Percentiles rank a stretch among this genome's conserved stretches.
phyloP scores from a whole-genome alignment of 1,284 basidiomycete species.

The Ceratobasidium sp. region DNA sequence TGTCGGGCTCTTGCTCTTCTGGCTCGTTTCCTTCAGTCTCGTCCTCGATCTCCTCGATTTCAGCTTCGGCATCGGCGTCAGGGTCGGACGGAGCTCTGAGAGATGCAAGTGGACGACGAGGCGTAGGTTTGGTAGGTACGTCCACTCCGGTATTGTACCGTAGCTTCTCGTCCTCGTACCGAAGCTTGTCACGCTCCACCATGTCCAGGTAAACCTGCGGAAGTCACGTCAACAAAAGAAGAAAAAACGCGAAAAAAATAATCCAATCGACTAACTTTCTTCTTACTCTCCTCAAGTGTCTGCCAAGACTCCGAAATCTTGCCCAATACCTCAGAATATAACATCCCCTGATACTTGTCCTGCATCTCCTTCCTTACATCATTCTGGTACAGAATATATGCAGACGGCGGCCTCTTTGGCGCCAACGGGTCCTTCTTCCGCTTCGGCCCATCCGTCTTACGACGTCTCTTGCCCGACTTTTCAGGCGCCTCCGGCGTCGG shows the following conservation, averaged over 20 bases:
- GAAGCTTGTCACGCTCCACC: slow-evolving; percentile 50
- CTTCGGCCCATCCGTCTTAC: slow-evolving; percentile 9
- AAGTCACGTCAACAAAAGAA: not conserved
- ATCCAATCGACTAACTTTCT: slow-evolving; percentile 65
- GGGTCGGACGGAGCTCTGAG: slow-evolving; percentile 23
- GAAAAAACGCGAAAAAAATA: slow-evolving; percentile 50
- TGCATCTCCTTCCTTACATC: slow-evolving; percentile 81
- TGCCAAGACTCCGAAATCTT: slow-evolving; percentile 82
- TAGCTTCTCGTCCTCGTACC: slow-evolving; percentile 53
- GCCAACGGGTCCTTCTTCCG: slow-evolving; percentile 84
- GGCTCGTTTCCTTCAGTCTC: slow-evolving; percentile 40
- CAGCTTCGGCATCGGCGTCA: slow-evolving; percentile 43
- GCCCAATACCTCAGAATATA: slow-evolving; percentile 77
- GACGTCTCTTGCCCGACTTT: slow-evolving; percentile 26
- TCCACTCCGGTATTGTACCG: slow-evolving; percentile 52
- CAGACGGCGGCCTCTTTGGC: slow-evolving; percentile 92
- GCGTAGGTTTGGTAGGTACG: slow-evolving; percentile 18
- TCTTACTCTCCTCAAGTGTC: slow-evolving; percentile 71
- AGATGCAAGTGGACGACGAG: slow-evolving; percentile 3
- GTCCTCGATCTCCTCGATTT: slow-evolving; percentile 45
- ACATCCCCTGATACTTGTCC: slow-evolving; percentile 69
- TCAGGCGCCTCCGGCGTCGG: slow-evolving; percentile 5
- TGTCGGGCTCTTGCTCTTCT: slow-evolving; percentile 45
- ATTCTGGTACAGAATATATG: slow-evolving; percentile 97
- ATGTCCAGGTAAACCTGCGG: slow-evolving; percentile 55